Base-by-base conservation (phyloP, 768 basidiomycete species). In the Podaxis sp. region DNA sequence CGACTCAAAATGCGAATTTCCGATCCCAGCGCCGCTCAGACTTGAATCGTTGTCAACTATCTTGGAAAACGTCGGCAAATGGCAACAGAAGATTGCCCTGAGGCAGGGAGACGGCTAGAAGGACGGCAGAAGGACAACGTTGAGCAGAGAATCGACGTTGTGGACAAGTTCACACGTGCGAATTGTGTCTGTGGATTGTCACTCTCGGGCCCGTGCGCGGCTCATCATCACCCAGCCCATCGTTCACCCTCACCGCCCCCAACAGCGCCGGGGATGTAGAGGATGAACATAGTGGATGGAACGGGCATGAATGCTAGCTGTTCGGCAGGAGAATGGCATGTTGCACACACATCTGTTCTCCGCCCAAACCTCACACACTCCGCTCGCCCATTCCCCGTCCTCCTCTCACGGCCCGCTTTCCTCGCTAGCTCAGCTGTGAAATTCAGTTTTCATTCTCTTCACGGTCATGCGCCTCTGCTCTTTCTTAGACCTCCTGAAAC, bases 11-110 rank as follows among this genome's bases (percentile, higher is more conserved):
- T 58, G 63, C 63, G 61, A 66, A 75, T 70, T 75, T 75, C 76
- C 72, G 77, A 77, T 70, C 69, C 64, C 70, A 69, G 69, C 74
- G 73, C 70, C 72, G 79, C 77, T 78, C 74, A 77, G 77, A 78
- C 75, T 77, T 70, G 68, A 50, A 61, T 68, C 8, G 24, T 6
- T 17, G 19, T 24, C 36, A n/a, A 54, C 33, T 55, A 40, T 37
- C 25, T 36, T 40, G 7, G 37, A 29, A 54, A 54, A 33, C 13
- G 27, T 50, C 12, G 49, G 25, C 24, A 12, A 25, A 50, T 22
- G 24, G 22, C 13, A 50, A 50, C 24, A 50, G 49, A 25, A 8
- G 29, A 15, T 29, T 9, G 22, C 54, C n/a, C 38, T 8, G 37
- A 22, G 19, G 38, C 54, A 37, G 38, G 22, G 38, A 29, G 33